Base-by-base conservation (phyloP, 2,329 filamentous ascomycete genomes). In the Ceratocystis cacaofunesta region DNA sequence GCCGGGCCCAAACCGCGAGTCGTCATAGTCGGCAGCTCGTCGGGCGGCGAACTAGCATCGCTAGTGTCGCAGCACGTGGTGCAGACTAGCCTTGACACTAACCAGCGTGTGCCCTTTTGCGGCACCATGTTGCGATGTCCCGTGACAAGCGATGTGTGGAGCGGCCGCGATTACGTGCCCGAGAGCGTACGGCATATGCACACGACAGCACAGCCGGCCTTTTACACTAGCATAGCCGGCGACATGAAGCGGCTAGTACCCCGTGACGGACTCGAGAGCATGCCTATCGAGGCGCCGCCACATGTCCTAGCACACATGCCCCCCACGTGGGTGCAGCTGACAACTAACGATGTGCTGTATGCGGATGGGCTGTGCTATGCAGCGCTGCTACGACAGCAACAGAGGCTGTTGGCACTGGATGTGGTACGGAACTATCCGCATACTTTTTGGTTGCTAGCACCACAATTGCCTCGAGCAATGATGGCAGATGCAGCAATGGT, bases 331-430 rank as follows among this genome's bases (percentile, higher is more conserved):
- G 74, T 81, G 17, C 79, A 82, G 72, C 71, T 80, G 3, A 77
- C 76, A 66, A 78, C 77, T 7, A 81, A 81, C 63, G 79, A 82
- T 68, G 75, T 76, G 50, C 74, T 80, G 67, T 81, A 80, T 70
- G 78, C 77, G 22, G 79, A 82, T 70, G 79, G 79, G 8, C 68
- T 79, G 7, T 81, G 79, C 68, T 80, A 80, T 69, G 78, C 76
- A 3, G 76, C 76, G 70, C 70, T 73, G 2, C 70, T 82, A 66
- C 72, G 70, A 50, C 70, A 73, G 12, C 74, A 72, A 3, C 76
- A 76, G 10, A 73, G 76, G 0, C 73, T 76, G 12, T 76, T 80
- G 0, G 73, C 70, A 65, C 69, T 78, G 5, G 74, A 78, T 68
- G 73, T 80, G 1, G 73, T 79, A 32, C 67, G 70, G 64, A 79